Conservation (phyloP, 805 yeast species). For the Zygosaccharomyces lentus region DNA sequence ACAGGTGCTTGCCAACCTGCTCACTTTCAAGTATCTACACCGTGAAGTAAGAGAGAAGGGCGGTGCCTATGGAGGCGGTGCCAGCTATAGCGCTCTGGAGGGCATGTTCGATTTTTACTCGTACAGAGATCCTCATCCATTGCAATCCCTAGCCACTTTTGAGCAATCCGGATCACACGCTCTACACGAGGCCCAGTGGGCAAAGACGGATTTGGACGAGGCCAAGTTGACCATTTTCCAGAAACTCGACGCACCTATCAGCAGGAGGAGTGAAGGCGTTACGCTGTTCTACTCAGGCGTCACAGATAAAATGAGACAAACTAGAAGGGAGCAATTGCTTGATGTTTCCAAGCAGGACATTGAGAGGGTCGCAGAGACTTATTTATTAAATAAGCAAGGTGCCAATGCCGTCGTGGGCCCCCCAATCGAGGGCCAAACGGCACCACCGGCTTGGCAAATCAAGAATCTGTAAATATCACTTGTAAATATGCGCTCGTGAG, state of each 20-base stretch:
- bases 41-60: conserved; percentile 90
- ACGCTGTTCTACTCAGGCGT: conserved; percentile 62
- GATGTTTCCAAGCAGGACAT: conserved; percentile 63
- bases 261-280: conserved; percentile 75
- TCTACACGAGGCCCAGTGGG: conserved; percentile 45
- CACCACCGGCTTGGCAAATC: conserved; percentile 20
- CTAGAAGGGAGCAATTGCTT: conserved; percentile 68
- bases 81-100: conserved; percentile 71
- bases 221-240: conserved; percentile 92
- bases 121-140: conserved; percentile 89
- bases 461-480: conserved; percentile 9
- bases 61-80: conserved; percentile 98
- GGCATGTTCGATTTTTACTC: conserved; percentile 82
- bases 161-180: conserved; percentile 48
- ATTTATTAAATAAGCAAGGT: conserved; percentile 28
- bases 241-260: conserved; percentile 82
- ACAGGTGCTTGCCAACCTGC: conserved; percentile 72
- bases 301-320: conserved; percentile 73
- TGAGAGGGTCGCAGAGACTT: conserved; percentile 60
- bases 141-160: conserved; percentile 61
- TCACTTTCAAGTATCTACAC: conserved; percentile 81
- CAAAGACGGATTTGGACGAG: conserved; percentile 67
- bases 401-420: conserved; percentile 25
- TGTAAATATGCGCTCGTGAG: background rate
- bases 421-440: conserved; percentile 12